phyloP scores from a whole-genome alignment of 164 flowering plant species.

The Umbellularia californica region DNA sequence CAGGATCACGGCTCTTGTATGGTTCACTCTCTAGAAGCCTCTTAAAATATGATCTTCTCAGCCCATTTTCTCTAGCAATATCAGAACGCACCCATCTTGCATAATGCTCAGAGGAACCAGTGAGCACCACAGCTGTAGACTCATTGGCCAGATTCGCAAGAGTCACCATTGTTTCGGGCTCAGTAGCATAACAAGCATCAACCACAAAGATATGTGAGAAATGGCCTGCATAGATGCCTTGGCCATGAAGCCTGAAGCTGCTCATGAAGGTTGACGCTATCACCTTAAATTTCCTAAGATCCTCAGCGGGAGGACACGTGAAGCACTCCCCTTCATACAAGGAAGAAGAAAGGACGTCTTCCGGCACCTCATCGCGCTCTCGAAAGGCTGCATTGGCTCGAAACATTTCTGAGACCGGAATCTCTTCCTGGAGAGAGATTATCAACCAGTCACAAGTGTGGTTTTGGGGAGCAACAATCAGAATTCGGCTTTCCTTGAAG shows the following conservation, averaged over 20 bases:
- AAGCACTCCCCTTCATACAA: slow-evolving; percentile 30
- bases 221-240: slow-evolving; percentile 37
- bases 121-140: slow-evolving; percentile 32
- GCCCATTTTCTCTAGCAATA: slow-evolving; percentile 25
- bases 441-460: slow-evolving; percentile 30
- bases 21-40: slow-evolving; percentile 24
- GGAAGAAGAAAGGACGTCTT: slow-evolving; percentile 31
- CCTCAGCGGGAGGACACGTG: slow-evolving; percentile 28
- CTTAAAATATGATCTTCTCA: slow-evolving; percentile 37
- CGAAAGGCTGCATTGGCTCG: slow-evolving; percentile 49
- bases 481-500: slow-evolving; percentile 17
- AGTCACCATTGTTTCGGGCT: slow-evolving; percentile 40
- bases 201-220: slow-evolving; percentile 48
- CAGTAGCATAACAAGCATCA: slow-evolving; percentile 39
- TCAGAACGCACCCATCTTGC: slow-evolving; percentile 31
- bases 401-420: slow-evolving; percentile 31
- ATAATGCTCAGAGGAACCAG: slow-evolving; percentile 23
- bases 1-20: slow-evolving; percentile 18
- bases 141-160: slow-evolving; percentile 30
- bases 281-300: slow-evolving; percentile 27
- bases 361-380: slow-evolving; percentile 32
- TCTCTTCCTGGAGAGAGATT: slow-evolving; percentile 22
- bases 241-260: slow-evolving; percentile 30
- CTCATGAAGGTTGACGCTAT: slow-evolving; percentile 40
- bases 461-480: slow-evolving; percentile 33